phyloP scores from a whole-genome alignment of 2,329 filamentous ascomycete genomes.

The Talaromyces sp. region DNA sequence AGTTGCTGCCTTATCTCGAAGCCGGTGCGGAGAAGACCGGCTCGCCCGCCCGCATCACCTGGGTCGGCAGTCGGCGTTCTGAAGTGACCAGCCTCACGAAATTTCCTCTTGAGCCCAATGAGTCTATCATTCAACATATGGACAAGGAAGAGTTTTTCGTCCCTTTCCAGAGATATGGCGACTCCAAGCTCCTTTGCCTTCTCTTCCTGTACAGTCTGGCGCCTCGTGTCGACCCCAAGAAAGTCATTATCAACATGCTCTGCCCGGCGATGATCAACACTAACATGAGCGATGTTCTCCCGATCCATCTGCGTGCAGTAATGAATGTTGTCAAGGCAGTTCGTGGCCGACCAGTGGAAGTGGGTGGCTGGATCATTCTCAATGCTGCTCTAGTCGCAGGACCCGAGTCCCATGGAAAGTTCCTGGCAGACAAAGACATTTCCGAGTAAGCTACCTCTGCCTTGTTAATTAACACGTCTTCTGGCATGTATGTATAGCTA shows the following conservation, averaged over 20 bases:
- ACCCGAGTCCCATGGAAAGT: slow-evolving; percentile 19
- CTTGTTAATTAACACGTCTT: neutral
- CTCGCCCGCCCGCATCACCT: slow-evolving; percentile 13
- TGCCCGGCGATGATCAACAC: slow-evolving; percentile 23
- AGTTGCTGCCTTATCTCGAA: slow-evolving; percentile 25
- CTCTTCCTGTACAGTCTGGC: slow-evolving; percentile 21
- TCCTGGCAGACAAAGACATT: slow-evolving; percentile 16
- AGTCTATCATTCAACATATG: slow-evolving; percentile 12
- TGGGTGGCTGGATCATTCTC: slow-evolving; percentile 16
- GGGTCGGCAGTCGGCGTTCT: slow-evolving; percentile 18
- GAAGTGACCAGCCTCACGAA: slow-evolving; percentile 8
- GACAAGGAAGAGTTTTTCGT: slow-evolving; percentile 11
- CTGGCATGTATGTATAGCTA: neutral
- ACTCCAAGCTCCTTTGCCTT: slow-evolving; percentile 19
- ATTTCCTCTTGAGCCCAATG: slow-evolving; percentile 3
- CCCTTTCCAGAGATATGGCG: slow-evolving; percentile 11
- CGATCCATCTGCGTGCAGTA: slow-evolving; percentile 14
- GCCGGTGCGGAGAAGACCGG: slow-evolving; percentile 13
- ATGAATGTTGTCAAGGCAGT: slow-evolving; percentile 12
- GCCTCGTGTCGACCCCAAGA: slow-evolving; percentile 13
- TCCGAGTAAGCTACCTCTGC: slow-evolving; percentile 15
- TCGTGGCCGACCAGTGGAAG: slow-evolving; percentile 13
- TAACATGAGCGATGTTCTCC: slow-evolving; percentile 15
- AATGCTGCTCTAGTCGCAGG: slow-evolving; percentile 18
- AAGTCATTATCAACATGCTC: slow-evolving; percentile 22